phyloP scores from a whole-genome alignment of 371 early-diverging fungal species.

The Syncephalastrum contaminatum region DNA sequence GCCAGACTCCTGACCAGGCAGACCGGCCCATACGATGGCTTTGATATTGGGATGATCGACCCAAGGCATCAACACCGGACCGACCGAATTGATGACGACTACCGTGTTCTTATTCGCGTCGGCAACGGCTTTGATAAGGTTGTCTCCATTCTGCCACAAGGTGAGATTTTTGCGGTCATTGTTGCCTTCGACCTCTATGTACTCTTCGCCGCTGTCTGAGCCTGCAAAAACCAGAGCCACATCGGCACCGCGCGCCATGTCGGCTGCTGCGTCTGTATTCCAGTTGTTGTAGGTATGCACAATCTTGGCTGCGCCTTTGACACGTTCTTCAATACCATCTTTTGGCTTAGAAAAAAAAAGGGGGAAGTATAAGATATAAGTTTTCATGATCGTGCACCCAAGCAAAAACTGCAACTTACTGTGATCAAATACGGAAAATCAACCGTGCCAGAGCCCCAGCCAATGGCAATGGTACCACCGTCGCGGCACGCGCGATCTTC shows the following conservation, averaged over 20 bases:
- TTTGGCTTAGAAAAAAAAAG: slow-evolving; percentile 14
- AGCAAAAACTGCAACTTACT: slow-evolving; percentile 15
- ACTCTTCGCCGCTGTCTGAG: slow-evolving; percentile 58
- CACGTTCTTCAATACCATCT: slow-evolving; percentile 40
- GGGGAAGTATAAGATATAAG: neutral
- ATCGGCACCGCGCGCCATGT: slow-evolving; percentile 45
- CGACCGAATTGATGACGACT: slow-evolving; percentile 62
- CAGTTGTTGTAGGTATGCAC: slow-evolving; percentile 10
- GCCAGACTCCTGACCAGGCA: slow-evolving; percentile 56
- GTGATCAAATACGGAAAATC: slow-evolving; percentile 56
- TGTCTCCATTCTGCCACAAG: slow-evolving; percentile 61
- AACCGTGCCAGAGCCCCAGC: slow-evolving; percentile 66
- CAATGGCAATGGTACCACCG: slow-evolving; percentile 60
- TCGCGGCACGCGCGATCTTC: slow-evolving; percentile 23
- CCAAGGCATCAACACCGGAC: slow-evolving; percentile 61
- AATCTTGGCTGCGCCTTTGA: slow-evolving; percentile 27
- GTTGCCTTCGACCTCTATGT: slow-evolving; percentile 31
- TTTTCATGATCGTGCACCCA: neutral
- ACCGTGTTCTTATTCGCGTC: slow-evolving; percentile 51
- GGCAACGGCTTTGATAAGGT: slow-evolving; percentile 56
- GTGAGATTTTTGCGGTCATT: slow-evolving; percentile 52
- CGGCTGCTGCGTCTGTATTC: slow-evolving; percentile 32
- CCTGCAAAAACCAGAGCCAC: slow-evolving; percentile 58
- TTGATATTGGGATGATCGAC: slow-evolving; percentile 54
- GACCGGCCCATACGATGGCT: slow-evolving; percentile 55